Conservation (phyloP, 1,284 basidiomycete species). For the Sporisorium reilianum region DNA sequence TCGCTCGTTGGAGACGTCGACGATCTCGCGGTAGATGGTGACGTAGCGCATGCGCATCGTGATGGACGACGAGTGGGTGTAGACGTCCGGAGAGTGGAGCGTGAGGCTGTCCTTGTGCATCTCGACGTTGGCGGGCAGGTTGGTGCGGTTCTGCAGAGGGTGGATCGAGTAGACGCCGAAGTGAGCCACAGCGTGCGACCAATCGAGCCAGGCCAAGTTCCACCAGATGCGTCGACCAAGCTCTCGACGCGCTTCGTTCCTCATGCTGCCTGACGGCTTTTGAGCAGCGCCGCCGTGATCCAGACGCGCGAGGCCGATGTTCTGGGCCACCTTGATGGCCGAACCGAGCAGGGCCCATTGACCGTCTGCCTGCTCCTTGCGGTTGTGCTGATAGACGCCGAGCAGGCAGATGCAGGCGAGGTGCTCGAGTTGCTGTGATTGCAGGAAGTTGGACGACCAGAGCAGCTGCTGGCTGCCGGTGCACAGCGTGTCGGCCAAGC, state of each 20-base stretch:
- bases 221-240: constrained; percentile 65
- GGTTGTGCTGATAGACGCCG: constrained; percentile 66
- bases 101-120: constrained; percentile 52
- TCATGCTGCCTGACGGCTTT: constrained; percentile 27
- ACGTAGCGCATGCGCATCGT: constrained; percentile 49
- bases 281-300: constrained; percentile 33
- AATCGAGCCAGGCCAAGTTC: constrained; percentile 61
- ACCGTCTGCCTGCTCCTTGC: constrained; percentile 61
- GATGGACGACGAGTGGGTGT: constrained; percentile 51
- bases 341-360: constrained; percentile 63
- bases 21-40: constrained; percentile 48
- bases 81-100: constrained; percentile 40
- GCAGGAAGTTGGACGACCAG: constrained; percentile 61
- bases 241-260: constrained; percentile 54
- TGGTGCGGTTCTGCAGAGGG: constrained; percentile 60
- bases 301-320: constrained; percentile 42
- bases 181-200: constrained; percentile 63
- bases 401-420: constrained; percentile 62
- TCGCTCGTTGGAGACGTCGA: constrained; percentile 42
- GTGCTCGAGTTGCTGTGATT: constrained; percentile 61
- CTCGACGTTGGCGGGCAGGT: constrained; percentile 59
- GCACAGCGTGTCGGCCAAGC: constrained; percentile 56
- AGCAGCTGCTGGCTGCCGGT: constrained; percentile 60
- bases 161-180: constrained; percentile 62
- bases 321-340: constrained; percentile 59